Percentiles rank a stretch among this genome's conserved stretches.
Conservation (phyloP, 2,329 filamentous ascomycete genomes). For the Ascochyta fabae region DNA sequence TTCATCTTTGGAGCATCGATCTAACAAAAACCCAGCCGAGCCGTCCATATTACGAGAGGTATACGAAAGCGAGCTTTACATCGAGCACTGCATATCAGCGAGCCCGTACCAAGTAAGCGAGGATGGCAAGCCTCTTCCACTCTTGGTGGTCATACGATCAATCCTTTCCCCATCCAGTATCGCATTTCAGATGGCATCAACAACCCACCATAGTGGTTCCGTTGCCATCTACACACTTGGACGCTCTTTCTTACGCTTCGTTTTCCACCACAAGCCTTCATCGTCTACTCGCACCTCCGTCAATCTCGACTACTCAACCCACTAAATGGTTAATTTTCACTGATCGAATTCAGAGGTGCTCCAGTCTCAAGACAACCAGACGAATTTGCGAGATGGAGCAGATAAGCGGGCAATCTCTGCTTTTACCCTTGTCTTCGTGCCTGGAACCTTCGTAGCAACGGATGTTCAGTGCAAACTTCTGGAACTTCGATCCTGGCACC, state of each 20-base stretch:
- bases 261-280: conserved; percentile 7
- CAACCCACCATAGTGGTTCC: conserved; percentile 3
- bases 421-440: too few relatives aligned
- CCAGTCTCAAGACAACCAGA: too few relatives aligned
- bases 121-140: conserved; percentile 1
- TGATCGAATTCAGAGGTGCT: neutral
- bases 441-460: too few relatives aligned
- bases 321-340: neutral
- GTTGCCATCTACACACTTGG: conserved; percentile 1
- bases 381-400: too few relatives aligned
- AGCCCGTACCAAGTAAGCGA: conserved; percentile 6
- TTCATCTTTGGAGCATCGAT: neutral
- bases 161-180: neutral
- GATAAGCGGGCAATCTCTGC: too few relatives aligned
- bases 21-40: neutral
- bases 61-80: conserved; percentile 3
- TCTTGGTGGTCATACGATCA: neutral
- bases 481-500: too few relatives aligned
- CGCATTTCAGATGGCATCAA: neutral
- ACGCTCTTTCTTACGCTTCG: neutral
- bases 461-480: too few relatives aligned
- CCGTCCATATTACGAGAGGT: neutral
- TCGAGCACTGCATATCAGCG: conserved; percentile 6
- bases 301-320: conserved; percentile 3
- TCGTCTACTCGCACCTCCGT: conserved; percentile 10